Percentiles rank a stretch among this genome's conserved stretches.
Evolutionary conservation across 1,139 yeast species (phyloP).

Genomic region (Pichia norvegensis): DNA sequence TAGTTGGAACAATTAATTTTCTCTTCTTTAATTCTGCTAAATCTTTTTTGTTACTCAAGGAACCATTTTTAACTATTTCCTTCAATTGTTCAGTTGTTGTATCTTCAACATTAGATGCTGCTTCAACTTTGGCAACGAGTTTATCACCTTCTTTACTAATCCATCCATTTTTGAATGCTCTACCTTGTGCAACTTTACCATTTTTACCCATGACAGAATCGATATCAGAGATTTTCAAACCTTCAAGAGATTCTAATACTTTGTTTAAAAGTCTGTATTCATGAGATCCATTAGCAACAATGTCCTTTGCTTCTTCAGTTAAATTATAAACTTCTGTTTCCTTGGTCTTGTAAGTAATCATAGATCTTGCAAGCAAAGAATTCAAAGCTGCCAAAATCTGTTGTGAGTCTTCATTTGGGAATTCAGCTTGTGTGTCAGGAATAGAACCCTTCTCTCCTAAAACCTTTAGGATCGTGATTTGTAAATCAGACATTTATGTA

Average conservation of each 20-base stretch:
- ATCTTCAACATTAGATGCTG: constrained; percentile 47
- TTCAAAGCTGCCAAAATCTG: constrained; percentile 69
- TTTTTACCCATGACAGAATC: constrained; percentile 66
- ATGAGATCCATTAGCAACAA: constrained; percentile 76
- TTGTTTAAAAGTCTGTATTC: constrained; percentile 76
- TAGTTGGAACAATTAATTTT: constrained; percentile 67
- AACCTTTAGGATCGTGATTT: constrained; percentile 49
- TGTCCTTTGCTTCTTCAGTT: constrained; percentile 77
- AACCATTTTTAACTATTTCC: constrained; percentile 51
- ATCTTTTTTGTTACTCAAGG: constrained; percentile 45
- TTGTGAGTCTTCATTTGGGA: constrained; percentile 47
- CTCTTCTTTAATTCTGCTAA: constrained; percentile 87
- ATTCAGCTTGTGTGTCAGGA: constrained; percentile 52
- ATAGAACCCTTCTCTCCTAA: constrained; percentile 55
- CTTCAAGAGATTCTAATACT: constrained; percentile 67
- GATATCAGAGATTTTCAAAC: constrained; percentile 78
- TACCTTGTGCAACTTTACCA: constrained; percentile 92
- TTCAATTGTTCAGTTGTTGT: constrained; percentile 58
- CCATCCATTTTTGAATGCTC: constrained; percentile 99
- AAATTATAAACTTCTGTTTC: constrained; percentile 74
- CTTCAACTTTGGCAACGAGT: constrained; percentile 48
- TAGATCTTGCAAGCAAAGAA: constrained; percentile 77
- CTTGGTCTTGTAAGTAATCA: constrained; percentile 65
- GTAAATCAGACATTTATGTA: constrained; percentile 47
- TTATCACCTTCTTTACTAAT: constrained; percentile 76